Base-by-base conservation (phyloP, 176 grass and related monocot genomes). In the Echinochloa phyllopogon region DNA sequence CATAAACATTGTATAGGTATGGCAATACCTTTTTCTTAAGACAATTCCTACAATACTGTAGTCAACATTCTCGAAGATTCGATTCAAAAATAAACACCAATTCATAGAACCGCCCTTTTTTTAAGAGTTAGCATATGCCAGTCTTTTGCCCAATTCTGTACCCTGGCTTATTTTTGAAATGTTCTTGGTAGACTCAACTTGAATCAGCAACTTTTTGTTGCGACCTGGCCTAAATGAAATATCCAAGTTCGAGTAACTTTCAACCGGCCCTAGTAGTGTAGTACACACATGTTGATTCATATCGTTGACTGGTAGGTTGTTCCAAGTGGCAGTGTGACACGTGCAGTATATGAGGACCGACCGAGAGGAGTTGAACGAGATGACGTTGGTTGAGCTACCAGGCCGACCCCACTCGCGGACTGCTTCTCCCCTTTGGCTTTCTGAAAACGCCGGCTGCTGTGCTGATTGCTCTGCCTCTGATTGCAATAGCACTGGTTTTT, bases 201-300 rank as follows among this genome's bases (percentile, higher is more conserved):
- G 29, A 24, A 40, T 15, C 21, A 17, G 1, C 45, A 64, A 27
- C 8, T 4, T 39, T 80, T 43, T 21, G 49, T 5, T 24, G 33
- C 62, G 71, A 65, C 71, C 25, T 41, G 44, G 58, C 45, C 59
- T 40, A 51, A 68, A 79, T 65, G 25, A 5, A 5, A 74, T 47
- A 57, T 18, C 33, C 40, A 41, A 8, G 21, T 15, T 2, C 15
- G 61, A 8, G 60, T 38, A 65, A 80, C 45, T 67, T 80, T 68
- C 47, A 67, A 67, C 43, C 15, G 55, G 53, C 6, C 17, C n/a
- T 49, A 27, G 69, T 50, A 15, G 18, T 12, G 69, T 29, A 27
- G 72, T 38, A 39, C 73, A 56, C 21, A 24, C 36, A 42, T 17
- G 27, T 52, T n/a, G 51, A 13, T 11, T 53, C 53, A 16, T 7